phyloP scores from a whole-genome alignment of 306 rosid species.

The Quercus glauca region DNA sequence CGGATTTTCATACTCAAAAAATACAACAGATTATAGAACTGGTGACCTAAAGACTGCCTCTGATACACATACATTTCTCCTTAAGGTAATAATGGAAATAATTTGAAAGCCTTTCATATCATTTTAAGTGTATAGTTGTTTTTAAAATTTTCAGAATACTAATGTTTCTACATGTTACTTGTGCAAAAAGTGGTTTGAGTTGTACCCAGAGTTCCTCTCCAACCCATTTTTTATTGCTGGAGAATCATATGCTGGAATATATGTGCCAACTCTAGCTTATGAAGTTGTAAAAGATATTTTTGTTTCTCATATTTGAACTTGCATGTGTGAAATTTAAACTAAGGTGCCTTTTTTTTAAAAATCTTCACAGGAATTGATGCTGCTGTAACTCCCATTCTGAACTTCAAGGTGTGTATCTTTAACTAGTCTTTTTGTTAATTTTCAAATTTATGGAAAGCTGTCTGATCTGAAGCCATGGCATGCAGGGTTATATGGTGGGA shows the following conservation, averaged over 20 bases:
- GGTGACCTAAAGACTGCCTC: constrained; percentile 82
- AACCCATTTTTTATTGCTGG: constrained; percentile 78
- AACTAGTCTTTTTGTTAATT: constrained; percentile 10
- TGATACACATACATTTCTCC: constrained; percentile 78
- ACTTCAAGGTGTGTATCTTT: constrained; percentile 62
- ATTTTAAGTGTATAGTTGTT: constrained; percentile 11
- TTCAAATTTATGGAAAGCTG: constrained; percentile 14
- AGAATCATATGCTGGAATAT: constrained; percentile 93
- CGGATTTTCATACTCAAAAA: constrained; percentile 79
- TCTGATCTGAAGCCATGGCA: constrained; percentile 29
- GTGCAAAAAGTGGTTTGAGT: constrained; percentile 74
- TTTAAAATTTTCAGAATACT: constrained; percentile 11
- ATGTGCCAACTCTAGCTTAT: constrained; percentile 84
- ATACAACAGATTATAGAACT: constrained; percentile 57
- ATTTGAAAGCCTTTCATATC: background rate
- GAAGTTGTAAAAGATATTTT: constrained; percentile 72
- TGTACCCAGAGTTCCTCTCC: constrained; percentile 66
- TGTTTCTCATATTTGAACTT: background rate
- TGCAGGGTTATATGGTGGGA: constrained; percentile 92
- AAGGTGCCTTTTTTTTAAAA: background rate
- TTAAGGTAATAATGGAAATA: constrained; percentile 54
- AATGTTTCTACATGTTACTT: constrained; percentile 15
- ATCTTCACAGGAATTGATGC: constrained; percentile 59
- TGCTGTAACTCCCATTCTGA: constrained; percentile 53
- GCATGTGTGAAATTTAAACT: background rate